These are phyloP conservation scores for Saturnispora galanensis DNA, from an alignment of 805 yeast species.

Conservation along the genomic window DNA sequence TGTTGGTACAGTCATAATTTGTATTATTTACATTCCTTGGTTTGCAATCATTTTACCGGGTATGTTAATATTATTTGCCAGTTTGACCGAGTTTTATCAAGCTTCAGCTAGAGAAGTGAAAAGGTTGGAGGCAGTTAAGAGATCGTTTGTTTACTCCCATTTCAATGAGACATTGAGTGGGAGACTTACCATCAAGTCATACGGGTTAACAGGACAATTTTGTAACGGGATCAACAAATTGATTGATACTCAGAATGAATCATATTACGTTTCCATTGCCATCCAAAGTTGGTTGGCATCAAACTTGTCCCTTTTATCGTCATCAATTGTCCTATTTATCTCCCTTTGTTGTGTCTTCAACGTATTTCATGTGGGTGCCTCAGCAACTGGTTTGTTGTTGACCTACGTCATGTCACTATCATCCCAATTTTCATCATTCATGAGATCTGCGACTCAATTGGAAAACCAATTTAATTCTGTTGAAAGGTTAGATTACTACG, in stretches of 20 bases:
- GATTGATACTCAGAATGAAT: conserved; percentile 48
- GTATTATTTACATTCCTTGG: conserved; percentile 43
- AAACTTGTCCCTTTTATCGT: conserved; percentile 24
- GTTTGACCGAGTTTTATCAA: conserved; percentile 44
- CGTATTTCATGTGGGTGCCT: conserved; percentile 56
- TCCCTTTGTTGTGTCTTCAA: conserved; percentile 45
- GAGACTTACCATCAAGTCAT: conserved; percentile 37
- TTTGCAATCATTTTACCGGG: conserved; percentile 57
- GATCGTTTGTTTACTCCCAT: conserved; percentile 62
- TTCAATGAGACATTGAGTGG: conserved; percentile 67
- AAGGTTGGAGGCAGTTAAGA: conserved; percentile 60
- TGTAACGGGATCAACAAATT: conserved; percentile 41
- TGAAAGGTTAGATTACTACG: conserved; percentile 62
- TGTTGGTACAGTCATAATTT: conserved; percentile 27
- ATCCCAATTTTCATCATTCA: too few species aligned
- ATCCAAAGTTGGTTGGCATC: conserved; percentile 68
- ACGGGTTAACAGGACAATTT: conserved; percentile 28
- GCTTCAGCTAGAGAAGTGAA: conserved; percentile 68
- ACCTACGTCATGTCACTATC: too few species aligned
- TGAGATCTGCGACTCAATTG: conserved; percentile 28
- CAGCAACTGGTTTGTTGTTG: conserved; percentile 38
- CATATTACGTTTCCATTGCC: conserved; percentile 53
- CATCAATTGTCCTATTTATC: too few species aligned
- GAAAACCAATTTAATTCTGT: conserved; percentile 74
- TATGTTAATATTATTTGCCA: conserved; percentile 36